Evolutionary conservation across 1,139 yeast genomes (phyloP).

Genomic region (Candida freyschussii): DNA sequence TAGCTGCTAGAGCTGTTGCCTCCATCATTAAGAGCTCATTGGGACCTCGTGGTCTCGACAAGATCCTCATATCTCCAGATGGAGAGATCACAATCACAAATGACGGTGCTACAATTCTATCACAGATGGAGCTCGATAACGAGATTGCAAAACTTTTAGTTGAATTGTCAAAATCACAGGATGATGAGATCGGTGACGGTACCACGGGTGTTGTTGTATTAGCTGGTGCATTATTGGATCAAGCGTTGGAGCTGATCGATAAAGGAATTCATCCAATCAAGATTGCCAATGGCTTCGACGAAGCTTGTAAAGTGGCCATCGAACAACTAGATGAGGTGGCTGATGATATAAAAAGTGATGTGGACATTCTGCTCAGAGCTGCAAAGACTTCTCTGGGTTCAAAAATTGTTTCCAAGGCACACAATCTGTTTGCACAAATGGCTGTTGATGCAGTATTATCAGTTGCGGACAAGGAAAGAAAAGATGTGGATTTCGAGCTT

Average conservation of each 20-base stretch:
- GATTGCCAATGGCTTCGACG: slow-evolving; percentile 96
- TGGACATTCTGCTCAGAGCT: slow-evolving; percentile 67
- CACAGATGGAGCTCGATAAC: slow-evolving; percentile 94
- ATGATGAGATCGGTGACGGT: slow-evolving; percentile 98
- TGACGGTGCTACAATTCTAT: slow-evolving; percentile 95
- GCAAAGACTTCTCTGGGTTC: slow-evolving; percentile 95
- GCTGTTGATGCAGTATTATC: slow-evolving; percentile 95
- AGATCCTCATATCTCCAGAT: slow-evolving; percentile 87
- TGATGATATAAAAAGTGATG: slow-evolving; percentile 39
- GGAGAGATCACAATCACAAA: slow-evolving; percentile 98
- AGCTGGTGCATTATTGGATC: slow-evolving; percentile 91
- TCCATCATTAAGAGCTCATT: slow-evolving; percentile 86
- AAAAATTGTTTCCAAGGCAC: slow-evolving; percentile 90
- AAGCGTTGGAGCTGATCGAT: slow-evolving; percentile 89
- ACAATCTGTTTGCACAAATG: slow-evolving; percentile 90
- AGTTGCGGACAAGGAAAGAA: slow-evolving; percentile 87
- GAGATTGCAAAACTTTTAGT: slow-evolving; percentile 95
- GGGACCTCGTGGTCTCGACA: slow-evolving; percentile 98
- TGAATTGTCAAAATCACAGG: slow-evolving; percentile 92
- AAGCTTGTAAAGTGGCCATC: slow-evolving; percentile 90
- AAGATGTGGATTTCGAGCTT: slow-evolving; percentile 94
- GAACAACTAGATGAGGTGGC: slow-evolving; percentile 71
- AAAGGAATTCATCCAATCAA: slow-evolving; percentile 97
- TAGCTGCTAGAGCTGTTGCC: slow-evolving; percentile 95
- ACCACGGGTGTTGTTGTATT: slow-evolving; percentile 98